phyloP scores from a whole-genome alignment of 2,329 filamentous ascomycete species.

The Aspergillus thermomutatus region DNA sequence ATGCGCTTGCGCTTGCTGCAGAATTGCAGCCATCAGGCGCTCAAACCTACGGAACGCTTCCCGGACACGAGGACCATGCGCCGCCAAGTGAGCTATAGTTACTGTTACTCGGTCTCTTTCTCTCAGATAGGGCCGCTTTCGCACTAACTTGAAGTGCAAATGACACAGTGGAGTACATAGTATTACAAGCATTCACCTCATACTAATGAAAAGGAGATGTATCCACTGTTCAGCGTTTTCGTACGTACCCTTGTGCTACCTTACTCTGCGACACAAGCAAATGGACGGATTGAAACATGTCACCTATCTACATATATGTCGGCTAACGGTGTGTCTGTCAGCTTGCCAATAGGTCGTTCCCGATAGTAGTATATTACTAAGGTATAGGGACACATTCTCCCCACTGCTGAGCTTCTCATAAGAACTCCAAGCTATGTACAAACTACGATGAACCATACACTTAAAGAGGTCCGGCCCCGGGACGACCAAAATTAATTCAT shows the following conservation, averaged over 20 bases:
- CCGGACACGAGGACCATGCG: conserved; percentile 4
- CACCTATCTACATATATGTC: too few species aligned
- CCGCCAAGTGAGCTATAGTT: neutral
- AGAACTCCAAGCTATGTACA: neutral
- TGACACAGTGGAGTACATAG: neutral
- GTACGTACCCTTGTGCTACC: neutral
- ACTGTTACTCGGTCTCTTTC: neutral
- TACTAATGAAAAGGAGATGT: neutral
- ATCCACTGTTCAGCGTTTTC: neutral
- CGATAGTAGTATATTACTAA: too few species aligned
- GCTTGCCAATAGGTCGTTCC: too few species aligned
- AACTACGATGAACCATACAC: neutral
- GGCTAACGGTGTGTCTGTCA: too few species aligned
- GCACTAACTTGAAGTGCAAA: neutral
- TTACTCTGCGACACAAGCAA: too few species aligned
- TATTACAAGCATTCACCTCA: neutral
- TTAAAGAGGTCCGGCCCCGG: neutral
- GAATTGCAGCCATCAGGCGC: conserved; percentile 29
- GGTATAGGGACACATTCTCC: too few species aligned
- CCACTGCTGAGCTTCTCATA: too few species aligned
- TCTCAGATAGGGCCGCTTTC: neutral
- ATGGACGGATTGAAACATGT: too few species aligned
- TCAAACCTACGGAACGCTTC: conserved; percentile 25
- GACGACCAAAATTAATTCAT: neutral
- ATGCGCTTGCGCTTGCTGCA: conserved; percentile 63